phyloP scores from a whole-genome alignment of 1,284 basidiomycete genomes.

The Ceraceosorus guamensis region DNA sequence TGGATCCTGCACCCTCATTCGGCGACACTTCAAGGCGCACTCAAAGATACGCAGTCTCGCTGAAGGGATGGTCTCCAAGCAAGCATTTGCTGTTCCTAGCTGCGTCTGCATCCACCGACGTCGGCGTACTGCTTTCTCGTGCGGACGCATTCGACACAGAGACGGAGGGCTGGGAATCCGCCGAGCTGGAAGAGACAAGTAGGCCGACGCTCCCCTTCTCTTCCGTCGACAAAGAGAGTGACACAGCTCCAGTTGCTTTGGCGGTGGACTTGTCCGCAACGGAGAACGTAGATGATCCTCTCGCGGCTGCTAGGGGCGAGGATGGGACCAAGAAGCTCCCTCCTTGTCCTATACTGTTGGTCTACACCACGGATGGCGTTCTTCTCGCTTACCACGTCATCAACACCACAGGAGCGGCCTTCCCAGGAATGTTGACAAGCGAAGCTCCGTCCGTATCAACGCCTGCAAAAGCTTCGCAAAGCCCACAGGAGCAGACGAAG shows the following conservation, averaged over 20 bases:
- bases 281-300: conserved; percentile 55
- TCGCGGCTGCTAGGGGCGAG: conserved; percentile 53
- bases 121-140: conserved; percentile 60
- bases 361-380: conserved; percentile 73
- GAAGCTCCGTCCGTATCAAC: not conserved
- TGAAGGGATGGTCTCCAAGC: conserved; percentile 63
- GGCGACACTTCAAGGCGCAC: conserved; percentile 56
- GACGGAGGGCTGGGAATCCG: conserved; percentile 58
- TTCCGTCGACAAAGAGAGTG: conserved; percentile 61
- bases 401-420: conserved; percentile 53
- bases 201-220: conserved; percentile 60
- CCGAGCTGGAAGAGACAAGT: conserved; percentile 68
- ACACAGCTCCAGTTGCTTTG: conserved; percentile 65
- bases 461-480: not conserved
- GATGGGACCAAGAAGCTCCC: conserved; percentile 51
- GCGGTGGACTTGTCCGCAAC: conserved; percentile 63
- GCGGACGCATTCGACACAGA: conserved; percentile 31
- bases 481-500: not conserved
- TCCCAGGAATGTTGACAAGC: conserved; percentile 3
- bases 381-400: conserved; percentile 68
- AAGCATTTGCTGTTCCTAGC: conserved; percentile 63
- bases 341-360: conserved; percentile 57
- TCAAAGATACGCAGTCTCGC: conserved; percentile 54
- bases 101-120: conserved; percentile 66
- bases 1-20: conserved; percentile 56